Percentiles rank a stretch among this genome's conserved stretches.
Conservation (phyloP, 768 basidiomycete genomes). For the Tylopilus balloui region DNA sequence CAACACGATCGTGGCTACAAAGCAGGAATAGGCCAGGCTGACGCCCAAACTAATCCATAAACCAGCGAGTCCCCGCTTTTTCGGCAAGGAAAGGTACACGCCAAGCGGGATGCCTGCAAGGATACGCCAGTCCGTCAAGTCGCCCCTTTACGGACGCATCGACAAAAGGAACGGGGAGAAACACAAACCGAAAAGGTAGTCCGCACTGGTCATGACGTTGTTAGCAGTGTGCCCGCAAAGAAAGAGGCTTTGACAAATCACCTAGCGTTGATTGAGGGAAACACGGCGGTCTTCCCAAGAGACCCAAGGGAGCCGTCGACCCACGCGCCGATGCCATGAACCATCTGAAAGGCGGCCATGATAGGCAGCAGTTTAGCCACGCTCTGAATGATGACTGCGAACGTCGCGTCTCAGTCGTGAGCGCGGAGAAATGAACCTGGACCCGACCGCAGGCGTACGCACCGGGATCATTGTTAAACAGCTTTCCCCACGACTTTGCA, state of each 20-base stretch:
- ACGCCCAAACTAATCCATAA: conserved; percentile 22
- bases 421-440: neutral
- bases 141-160: neutral
- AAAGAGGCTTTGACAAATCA: neutral
- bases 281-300: conserved; percentile 20
- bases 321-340: conserved; percentile 21
- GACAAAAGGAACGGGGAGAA: neutral
- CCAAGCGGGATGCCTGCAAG: conserved; percentile 33
- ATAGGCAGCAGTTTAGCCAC: conserved; percentile 55
- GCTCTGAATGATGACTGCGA: conserved; percentile 36
- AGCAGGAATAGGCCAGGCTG: conserved; percentile 20
- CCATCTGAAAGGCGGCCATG: conserved; percentile 24
- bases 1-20: conserved; percentile 19
- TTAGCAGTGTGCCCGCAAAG: neutral
- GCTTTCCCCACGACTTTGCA: conserved; percentile 46
- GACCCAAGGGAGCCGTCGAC: conserved; percentile 15
- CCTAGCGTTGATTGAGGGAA: conserved; percentile 23
- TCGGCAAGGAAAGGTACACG: conserved; percentile 18
- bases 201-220: conserved; percentile 9
- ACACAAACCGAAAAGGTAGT: conserved; percentile 31
- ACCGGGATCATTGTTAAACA: conserved; percentile 57
- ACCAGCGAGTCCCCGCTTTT: conserved; percentile 24
- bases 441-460: conserved; percentile 5
- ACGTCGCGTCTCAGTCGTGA: neutral
- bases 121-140: neutral